Evolutionary conservation across 192 early-diverging fungal species (phyloP).

Genomic region (Borealophlyctis nickersoniae): DNA sequence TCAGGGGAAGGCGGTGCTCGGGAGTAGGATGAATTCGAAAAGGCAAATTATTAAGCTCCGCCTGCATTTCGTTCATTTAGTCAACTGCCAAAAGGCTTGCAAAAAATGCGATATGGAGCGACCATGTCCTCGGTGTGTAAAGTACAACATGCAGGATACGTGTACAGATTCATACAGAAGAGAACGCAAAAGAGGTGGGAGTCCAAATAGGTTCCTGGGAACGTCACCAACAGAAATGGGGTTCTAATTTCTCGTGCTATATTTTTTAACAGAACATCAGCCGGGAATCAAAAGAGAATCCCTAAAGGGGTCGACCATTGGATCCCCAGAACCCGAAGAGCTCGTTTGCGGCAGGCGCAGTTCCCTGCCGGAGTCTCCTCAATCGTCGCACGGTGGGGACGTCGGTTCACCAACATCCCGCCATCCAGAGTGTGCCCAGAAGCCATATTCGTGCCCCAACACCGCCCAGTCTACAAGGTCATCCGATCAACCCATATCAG

Average conservation of each 20-base stretch:
- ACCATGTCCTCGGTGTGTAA: slow-evolving; percentile 78
- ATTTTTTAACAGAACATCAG: not conserved
- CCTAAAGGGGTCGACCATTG: not conserved
- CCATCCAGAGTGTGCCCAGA: not conserved
- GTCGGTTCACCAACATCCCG: not conserved
- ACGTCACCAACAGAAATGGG: not conserved
- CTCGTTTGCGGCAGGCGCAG: not conserved
- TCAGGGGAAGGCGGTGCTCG: too few species aligned
- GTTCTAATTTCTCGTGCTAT: too few species aligned
- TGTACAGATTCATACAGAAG: slow-evolving; percentile 78
- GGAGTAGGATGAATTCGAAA: not conserved
- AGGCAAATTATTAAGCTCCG: not conserved
- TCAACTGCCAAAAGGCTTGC: slow-evolving; percentile 86
- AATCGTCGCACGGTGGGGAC: not conserved
- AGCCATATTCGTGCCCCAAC: not conserved
- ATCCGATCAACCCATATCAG: not conserved
- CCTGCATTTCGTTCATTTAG: slow-evolving; percentile 2
- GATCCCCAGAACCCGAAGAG: not conserved
- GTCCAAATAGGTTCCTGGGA: not conserved
- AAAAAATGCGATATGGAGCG: slow-evolving; percentile 84
- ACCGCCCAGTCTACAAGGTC: not conserved
- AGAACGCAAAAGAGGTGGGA: slow-evolving; percentile 56
- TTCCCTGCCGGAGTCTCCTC: not conserved
- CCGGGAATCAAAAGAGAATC: not conserved
- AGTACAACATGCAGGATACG: slow-evolving; percentile 65